Evolutionary conservation across 106 monocot species (phyloP).

Genomic region (Apostasia ramifera): DNA sequence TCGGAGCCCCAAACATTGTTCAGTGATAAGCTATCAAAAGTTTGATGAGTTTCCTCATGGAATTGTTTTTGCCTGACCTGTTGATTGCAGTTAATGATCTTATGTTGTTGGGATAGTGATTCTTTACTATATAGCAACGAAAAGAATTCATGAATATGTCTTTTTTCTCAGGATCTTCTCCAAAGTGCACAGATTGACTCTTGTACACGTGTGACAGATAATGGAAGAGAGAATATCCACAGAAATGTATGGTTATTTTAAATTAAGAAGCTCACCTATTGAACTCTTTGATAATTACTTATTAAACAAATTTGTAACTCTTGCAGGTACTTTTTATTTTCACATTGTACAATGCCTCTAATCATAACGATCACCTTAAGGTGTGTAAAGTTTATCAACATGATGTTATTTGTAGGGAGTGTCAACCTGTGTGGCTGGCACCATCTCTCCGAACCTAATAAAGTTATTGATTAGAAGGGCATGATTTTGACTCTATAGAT

Average conservation of each 20-base stretch:
- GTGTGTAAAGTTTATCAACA: slow-evolving; percentile 19
- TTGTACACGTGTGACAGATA: slow-evolving; percentile 27
- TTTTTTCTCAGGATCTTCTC: slow-evolving; percentile 25
- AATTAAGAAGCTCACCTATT: background rate
- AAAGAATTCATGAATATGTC: too few species aligned
- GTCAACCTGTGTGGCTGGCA: background rate
- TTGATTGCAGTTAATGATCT: too few species aligned
- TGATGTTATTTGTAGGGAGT: background rate
- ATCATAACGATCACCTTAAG: slow-evolving; percentile 88
- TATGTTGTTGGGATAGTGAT: too few species aligned
- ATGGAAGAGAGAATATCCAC: slow-evolving; percentile 26
- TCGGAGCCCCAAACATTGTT: too few species aligned
- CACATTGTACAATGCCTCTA: slow-evolving; percentile 71
- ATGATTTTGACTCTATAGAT: slow-evolving; percentile 42
- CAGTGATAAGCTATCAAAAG: too few species aligned
- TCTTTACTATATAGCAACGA: too few species aligned
- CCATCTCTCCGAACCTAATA: background rate
- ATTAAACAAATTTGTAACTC: background rate
- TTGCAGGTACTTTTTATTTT: slow-evolving; percentile 89
- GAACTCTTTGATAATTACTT: background rate
- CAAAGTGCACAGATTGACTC: slow-evolving; percentile 29
- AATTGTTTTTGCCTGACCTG: too few species aligned
- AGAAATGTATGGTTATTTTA: slow-evolving; percentile 20
- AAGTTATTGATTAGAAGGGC: background rate
- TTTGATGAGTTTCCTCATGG: too few species aligned